Percentiles rank a stretch among this genome's conserved stretches.
Evolutionary conservation across 257 asterid species (phyloP).

Genomic region (Striga asiatica): DNA sequence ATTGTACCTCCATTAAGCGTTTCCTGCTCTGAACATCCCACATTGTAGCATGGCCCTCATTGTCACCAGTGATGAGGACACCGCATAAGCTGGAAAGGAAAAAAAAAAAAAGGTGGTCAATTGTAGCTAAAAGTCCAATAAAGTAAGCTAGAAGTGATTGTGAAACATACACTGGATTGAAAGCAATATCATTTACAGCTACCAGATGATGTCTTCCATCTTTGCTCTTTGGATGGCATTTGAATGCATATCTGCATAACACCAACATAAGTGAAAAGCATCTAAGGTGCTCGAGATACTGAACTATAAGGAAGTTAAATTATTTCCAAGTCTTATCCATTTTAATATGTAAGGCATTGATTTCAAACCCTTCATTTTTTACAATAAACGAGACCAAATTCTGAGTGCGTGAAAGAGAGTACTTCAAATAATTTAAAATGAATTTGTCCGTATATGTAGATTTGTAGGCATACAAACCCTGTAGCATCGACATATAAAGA

Average conservation of each 20-base stretch:
- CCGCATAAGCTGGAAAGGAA: slow-evolving; percentile 33
- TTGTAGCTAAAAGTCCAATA: not conserved
- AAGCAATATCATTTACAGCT: slow-evolving; percentile 72
- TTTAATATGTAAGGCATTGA: not conserved
- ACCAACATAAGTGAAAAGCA: slow-evolving; percentile 5
- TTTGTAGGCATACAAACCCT: not conserved
- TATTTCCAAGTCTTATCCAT: not conserved
- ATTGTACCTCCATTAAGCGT: slow-evolving; percentile 54
- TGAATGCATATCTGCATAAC: slow-evolving; percentile 65
- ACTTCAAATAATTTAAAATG: too few species aligned
- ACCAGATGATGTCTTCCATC: slow-evolving; percentile 39
- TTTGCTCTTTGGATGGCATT: slow-evolving; percentile 66
- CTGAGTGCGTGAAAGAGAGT: not conserved
- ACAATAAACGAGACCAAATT: not conserved
- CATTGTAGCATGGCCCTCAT: slow-evolving; percentile 52
- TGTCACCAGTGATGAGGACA: slow-evolving; percentile 65
- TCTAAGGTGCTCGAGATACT: not conserved
- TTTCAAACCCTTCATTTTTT: too few species aligned
- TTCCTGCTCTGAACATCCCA: slow-evolving; percentile 73
- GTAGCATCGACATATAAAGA: too few species aligned
- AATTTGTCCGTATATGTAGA: not conserved
- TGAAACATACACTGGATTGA: slow-evolving; percentile 61
- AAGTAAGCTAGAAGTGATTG: slow-evolving; percentile 17
- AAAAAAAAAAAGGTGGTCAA: slow-evolving; percentile 13
- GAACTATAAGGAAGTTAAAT: not conserved